Evolutionary conservation across 495 filamentous ascomycete genomes (phyloP), one percentile per base, ranked within the genome.

Genomic region (Penicillium cataractarum): DNA sequence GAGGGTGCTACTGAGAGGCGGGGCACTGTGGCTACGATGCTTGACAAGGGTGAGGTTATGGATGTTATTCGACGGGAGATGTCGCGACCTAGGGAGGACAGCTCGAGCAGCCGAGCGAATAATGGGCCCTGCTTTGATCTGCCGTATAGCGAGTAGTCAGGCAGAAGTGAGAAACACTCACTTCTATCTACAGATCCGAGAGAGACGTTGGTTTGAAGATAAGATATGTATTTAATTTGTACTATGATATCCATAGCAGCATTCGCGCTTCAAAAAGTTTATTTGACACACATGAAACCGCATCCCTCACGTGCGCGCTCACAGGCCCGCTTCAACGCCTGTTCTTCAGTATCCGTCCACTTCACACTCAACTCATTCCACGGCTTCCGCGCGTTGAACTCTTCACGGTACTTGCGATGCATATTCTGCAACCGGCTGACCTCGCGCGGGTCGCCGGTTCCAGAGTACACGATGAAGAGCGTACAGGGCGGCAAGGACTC

Each of bases 261-360:
- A 3, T 39, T 17, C 3, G 17, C 12, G 13, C 12, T 7, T 21
- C 26, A 21, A 21, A 13, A 27, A 49, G n/a, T 32, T 46, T 71
- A 90, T 70, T 93, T 97, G 26, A 97, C 87, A 58, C 82, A 84
- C 70, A 97, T 80, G 67, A 98, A 96, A 6, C 88, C 93, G 58
- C 96, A 82, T 1, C 94, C 92, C 32, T 88, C 78, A 39, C 93
- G 84, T 1, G 94, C 93, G 40, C 78, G 77, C 60, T 81, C 79
- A 60, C 87, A 86, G 0, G 92, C 93, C 67, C 78, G 83, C 71
- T 84, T 88, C 66, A 97, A 72, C 40, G 84, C 86, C 76, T 96
- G 90, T 33, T 92, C 90, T 73, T 98, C 94, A 4, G 68, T 78
- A 73, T 97, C 92, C 12, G 94, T 97, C 94, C 94, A 98, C 74